phyloP scores from a whole-genome alignment of 495 filamentous ascomycete genomes.

The Tetracladium setigerum region DNA sequence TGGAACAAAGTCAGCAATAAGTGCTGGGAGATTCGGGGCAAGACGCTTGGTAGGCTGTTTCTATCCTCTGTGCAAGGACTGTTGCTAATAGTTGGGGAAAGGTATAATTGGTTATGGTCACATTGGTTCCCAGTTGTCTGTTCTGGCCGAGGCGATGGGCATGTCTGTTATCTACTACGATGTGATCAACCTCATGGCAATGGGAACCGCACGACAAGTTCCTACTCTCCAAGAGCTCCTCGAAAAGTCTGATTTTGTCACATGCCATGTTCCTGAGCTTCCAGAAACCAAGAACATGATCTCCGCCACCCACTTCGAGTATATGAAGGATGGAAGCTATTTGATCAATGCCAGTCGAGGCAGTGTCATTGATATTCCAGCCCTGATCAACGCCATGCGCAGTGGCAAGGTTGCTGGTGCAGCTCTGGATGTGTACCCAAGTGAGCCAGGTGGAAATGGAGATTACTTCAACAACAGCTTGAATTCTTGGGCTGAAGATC shows the following conservation, averaged over 20 bases:
- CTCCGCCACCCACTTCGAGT: conserved; percentile 60
- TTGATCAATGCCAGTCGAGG: conserved; percentile 95
- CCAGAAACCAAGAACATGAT: conserved; percentile 92
- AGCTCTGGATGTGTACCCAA: conserved; percentile 91
- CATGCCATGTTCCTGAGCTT: conserved; percentile 88
- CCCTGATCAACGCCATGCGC: conserved; percentile 81
- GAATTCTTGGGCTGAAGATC: conserved; percentile 79
- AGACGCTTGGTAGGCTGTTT: conserved; percentile 67
- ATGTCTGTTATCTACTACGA: conserved; percentile 98
- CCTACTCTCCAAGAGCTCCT: conserved; percentile 69
- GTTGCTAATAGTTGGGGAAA: conserved; percentile 25
- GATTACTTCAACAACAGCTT: conserved; percentile 87
- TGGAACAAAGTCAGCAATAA: conserved; percentile 97
- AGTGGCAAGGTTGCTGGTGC: conserved; percentile 86
- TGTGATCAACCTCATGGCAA: conserved; percentile 81
- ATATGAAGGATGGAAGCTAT: conserved; percentile 90
- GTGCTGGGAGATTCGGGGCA: conserved; percentile 98
- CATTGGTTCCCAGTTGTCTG: conserved; percentile 93
- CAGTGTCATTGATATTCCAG: conserved; percentile 89
- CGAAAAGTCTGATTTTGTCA: conserved; percentile 78
- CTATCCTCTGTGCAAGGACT: background rate
- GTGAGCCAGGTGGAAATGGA: conserved; percentile 88
- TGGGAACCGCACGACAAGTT: conserved; percentile 82
- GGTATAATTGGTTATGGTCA: conserved; percentile 97
- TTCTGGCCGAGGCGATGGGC: conserved; percentile 93